Evolutionary conservation across 2,329 filamentous ascomycete species (phyloP).

Genomic region (Dothistroma septosporum): DNA sequence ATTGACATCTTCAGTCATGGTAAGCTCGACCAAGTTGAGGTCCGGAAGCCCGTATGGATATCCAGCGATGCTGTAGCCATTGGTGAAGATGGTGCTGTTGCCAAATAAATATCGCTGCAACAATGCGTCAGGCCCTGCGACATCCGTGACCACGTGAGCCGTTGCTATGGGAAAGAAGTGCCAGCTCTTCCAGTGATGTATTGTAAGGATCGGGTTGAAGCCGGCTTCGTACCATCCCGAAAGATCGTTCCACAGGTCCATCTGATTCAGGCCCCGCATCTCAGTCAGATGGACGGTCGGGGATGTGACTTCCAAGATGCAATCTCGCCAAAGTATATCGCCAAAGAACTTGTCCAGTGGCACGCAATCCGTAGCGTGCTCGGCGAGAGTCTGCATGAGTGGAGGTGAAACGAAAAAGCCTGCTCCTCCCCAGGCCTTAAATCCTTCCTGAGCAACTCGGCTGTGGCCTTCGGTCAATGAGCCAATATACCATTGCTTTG

Average conservation of each 20-base stretch:
- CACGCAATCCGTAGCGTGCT: constrained; percentile 21
- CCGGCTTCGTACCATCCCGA: constrained; percentile 31
- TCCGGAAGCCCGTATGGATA: constrained; percentile 28
- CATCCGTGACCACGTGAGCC: constrained; percentile 24
- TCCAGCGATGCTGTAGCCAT: constrained; percentile 26
- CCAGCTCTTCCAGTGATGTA: constrained; percentile 32
- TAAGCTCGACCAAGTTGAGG: constrained; percentile 27
- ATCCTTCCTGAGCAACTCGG: constrained; percentile 26
- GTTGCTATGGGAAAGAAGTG: constrained; percentile 24
- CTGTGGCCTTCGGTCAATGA: constrained; percentile 27
- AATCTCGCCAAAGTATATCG: constrained; percentile 28
- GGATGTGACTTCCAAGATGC: constrained; percentile 26
- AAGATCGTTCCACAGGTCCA: constrained; percentile 27
- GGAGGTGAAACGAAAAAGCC: constrained; percentile 30
- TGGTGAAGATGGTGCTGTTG: constrained; percentile 26
- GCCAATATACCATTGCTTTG: constrained; percentile 26
- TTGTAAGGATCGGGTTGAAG: constrained; percentile 22
- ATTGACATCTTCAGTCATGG: constrained; percentile 26
- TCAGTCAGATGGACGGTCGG: constrained; percentile 27
- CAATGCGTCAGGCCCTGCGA: constrained; percentile 27
- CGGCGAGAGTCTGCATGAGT: constrained; percentile 24
- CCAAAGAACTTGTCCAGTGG: constrained; percentile 24
- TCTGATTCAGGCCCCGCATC: constrained; percentile 27
- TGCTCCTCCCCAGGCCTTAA: constrained; percentile 31
- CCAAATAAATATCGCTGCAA: constrained; percentile 27